These are phyloP conservation scores for Coniochaeta sp. DNA, from an alignment of 2,329 filamentous ascomycete species.

Conservation along the genomic window DNA sequence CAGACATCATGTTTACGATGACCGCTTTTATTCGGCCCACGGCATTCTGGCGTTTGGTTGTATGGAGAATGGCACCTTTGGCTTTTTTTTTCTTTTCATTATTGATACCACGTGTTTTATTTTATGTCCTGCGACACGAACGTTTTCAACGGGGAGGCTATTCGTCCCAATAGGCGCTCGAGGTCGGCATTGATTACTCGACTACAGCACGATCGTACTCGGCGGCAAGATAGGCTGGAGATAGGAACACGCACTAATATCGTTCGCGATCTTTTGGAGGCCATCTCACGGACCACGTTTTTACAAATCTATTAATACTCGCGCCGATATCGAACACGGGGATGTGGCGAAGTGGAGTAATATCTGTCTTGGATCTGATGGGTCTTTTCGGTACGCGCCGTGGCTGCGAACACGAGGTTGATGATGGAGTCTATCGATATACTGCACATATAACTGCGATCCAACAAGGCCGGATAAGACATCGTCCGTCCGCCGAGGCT, in stretches of 20 bases:
- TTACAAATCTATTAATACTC: neutral
- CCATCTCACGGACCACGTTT: neutral
- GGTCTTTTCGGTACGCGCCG: neutral
- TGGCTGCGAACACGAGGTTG: neutral
- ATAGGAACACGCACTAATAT: neutral
- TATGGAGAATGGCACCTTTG: neutral
- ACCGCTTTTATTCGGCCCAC: neutral
- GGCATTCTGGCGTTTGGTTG: neutral
- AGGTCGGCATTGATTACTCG: neutral
- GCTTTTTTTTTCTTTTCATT: neutral
- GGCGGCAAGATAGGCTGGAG: neutral
- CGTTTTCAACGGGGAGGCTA: neutral
- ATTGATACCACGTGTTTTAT: neutral
- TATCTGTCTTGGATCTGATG: neutral
- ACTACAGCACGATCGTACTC: neutral
- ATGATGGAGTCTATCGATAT: neutral
- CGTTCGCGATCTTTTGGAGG: neutral
- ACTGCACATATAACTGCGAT: neutral
- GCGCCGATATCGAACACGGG: neutral
- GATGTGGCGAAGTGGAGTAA: neutral
- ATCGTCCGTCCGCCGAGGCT: neutral
- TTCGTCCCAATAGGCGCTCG: neutral
- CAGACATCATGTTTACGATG: neutral
- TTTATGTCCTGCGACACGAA: neutral
- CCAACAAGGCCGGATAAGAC: neutral